phyloP scores from a whole-genome alignment of 2,329 filamentous ascomycete species.

The Sphaerostilbella broomeana region DNA sequence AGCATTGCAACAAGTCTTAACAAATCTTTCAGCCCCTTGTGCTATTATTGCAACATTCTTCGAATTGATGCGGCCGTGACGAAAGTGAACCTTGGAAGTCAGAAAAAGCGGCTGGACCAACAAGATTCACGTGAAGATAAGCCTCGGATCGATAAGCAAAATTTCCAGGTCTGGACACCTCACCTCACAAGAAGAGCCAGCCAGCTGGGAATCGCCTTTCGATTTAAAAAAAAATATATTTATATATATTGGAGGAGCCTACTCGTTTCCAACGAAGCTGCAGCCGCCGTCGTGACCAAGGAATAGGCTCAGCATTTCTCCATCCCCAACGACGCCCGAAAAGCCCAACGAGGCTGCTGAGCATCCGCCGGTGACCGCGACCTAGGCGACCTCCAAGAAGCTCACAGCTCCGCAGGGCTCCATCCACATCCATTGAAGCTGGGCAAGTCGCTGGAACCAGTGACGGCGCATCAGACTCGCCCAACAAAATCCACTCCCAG shows the following conservation, averaged over 20 bases:
- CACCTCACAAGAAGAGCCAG: neutral
- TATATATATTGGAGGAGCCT: constrained; percentile 3
- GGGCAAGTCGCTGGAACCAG: neutral
- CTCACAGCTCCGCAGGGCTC: neutral
- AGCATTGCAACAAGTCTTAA: no score
- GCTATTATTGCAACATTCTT: no score
- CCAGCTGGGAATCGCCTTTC: constrained; percentile 10
- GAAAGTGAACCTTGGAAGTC: neutral
- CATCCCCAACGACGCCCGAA: constrained; percentile 1
- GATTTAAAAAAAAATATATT: constrained; percentile 8
- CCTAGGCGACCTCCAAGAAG: constrained; percentile 8
- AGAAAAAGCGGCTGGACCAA: no score
- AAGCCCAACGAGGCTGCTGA: constrained; percentile 10
- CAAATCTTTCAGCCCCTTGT: no score
- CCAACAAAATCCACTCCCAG: neutral
- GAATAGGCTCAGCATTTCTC: no score
- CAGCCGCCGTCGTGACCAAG: neutral
- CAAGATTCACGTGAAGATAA: constrained; percentile 12
- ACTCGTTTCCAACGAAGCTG: constrained; percentile 1
- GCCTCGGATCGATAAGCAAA: constrained; percentile 3
- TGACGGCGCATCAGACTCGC: neutral
- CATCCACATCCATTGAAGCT: neutral
- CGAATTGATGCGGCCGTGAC: no score
- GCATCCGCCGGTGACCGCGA: constrained; percentile 12
- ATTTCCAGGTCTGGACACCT: constrained; percentile 8